Conservation (phyloP, 2,329 filamentous ascomycete genomes). For the Ophiostoma quercus region DNA sequence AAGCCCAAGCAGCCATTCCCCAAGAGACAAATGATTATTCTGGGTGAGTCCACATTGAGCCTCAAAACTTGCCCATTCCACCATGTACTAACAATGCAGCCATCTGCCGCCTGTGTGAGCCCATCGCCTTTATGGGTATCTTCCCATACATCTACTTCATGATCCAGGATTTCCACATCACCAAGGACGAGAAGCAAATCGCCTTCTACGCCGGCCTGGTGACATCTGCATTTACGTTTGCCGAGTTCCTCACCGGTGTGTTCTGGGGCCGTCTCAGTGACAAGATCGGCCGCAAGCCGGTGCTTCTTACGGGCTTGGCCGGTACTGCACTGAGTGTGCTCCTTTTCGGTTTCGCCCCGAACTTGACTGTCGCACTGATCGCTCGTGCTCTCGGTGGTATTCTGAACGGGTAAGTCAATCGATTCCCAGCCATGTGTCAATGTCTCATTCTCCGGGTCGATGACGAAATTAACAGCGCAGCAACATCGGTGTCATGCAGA, state of each 20-base stretch:
- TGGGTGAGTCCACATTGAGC: slow-evolving; percentile 31
- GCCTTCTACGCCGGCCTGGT: slow-evolving; percentile 93
- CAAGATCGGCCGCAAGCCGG: slow-evolving; percentile 83
- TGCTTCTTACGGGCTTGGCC: slow-evolving; percentile 80
- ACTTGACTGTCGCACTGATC: slow-evolving; percentile 73
- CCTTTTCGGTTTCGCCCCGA: slow-evolving; percentile 84
- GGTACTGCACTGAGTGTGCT: slow-evolving; percentile 92
- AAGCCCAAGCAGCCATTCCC: slow-evolving; percentile 36
- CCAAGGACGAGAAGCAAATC: slow-evolving; percentile 71
- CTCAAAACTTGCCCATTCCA: background rate
- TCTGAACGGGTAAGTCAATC: slow-evolving; percentile 70
- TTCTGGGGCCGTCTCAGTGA: slow-evolving; percentile 94
- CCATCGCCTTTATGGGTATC: slow-evolving; percentile 99
- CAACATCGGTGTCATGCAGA: slow-evolving; percentile 93
- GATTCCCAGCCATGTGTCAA: background rate
- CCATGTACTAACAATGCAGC: slow-evolving; percentile 46
- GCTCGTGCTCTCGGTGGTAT: slow-evolving; percentile 85
- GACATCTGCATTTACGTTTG: slow-evolving; percentile 91
- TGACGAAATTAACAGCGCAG: slow-evolving; percentile 39
- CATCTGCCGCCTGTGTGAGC: slow-evolving; percentile 92
- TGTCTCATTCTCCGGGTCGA: background rate
- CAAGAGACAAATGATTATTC: slow-evolving; percentile 36
- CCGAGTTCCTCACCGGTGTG: slow-evolving; percentile 87
- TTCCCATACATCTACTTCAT: slow-evolving; percentile 99
- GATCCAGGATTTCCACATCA: slow-evolving; percentile 86